Evolutionary conservation across 2,329 filamentous ascomycete species (phyloP).

Genomic region (Penicillium sp.): DNA sequence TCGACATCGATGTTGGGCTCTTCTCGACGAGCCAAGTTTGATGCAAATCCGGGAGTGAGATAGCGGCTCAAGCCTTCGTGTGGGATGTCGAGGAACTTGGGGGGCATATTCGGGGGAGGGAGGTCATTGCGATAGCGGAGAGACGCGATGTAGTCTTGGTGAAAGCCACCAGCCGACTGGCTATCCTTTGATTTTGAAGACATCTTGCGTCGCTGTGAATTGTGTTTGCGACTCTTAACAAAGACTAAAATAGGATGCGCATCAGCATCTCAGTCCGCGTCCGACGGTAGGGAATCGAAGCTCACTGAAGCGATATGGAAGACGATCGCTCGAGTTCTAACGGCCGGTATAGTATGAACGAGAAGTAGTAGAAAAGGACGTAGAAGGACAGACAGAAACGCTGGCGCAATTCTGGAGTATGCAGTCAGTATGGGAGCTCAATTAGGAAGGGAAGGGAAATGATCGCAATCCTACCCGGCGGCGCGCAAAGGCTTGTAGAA

Average conservation of each 20-base stretch:
- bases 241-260: background rate
- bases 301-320: background rate
- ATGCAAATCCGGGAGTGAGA: constrained; percentile 84
- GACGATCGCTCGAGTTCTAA: background rate
- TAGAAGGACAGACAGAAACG: background rate
- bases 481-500: background rate
- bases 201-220: constrained; percentile 24
- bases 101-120: constrained; percentile 87
- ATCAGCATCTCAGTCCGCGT: background rate
- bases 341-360: no score
- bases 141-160: constrained; percentile 96
- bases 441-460: background rate
- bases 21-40: constrained; percentile 82
- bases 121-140: constrained; percentile 95
- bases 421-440: background rate
- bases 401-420: background rate
- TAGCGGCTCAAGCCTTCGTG: constrained; percentile 90
- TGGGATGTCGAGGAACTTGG: constrained; percentile 94
- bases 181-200: constrained; percentile 40
- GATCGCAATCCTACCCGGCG: constrained; percentile 6
- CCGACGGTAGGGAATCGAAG: background rate
- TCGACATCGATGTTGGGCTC: constrained; percentile 95
- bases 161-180: constrained; percentile 50
- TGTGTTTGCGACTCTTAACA: background rate
- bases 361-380: no score